phyloP scores from a whole-genome alignment of 2,329 filamentous ascomycete genomes.

The Colletotrichum magnum region DNA sequence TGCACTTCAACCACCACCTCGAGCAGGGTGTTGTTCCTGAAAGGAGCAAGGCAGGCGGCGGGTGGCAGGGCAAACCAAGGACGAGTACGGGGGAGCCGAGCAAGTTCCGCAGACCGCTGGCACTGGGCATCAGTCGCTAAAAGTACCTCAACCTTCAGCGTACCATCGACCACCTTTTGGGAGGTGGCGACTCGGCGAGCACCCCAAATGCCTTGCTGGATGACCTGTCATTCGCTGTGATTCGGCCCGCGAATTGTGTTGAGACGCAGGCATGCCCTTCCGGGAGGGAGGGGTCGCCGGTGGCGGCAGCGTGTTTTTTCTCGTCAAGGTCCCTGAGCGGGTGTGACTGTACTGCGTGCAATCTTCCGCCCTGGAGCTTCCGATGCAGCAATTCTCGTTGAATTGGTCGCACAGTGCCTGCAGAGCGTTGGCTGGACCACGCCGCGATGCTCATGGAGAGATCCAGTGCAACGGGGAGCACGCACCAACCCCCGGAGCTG shows the following conservation, averaged over 20 bases:
- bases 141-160: conserved; percentile 32
- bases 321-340: conserved; percentile 5
- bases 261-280: conserved; percentile 21
- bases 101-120: neutral
- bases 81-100: conserved; percentile 29
- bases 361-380: conserved; percentile 13
- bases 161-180: conserved; percentile 29
- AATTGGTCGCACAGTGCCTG: conserved; percentile 32
- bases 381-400: conserved; percentile 40
- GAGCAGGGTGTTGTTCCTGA: conserved; percentile 11
- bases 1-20: conserved; percentile 1
- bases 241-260: conserved; percentile 29
- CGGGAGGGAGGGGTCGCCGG: conserved; percentile 6
- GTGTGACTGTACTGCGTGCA: too few species aligned
- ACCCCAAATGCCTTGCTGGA: conserved; percentile 8
- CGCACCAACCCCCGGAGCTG: neutral
- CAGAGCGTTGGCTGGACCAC: neutral
- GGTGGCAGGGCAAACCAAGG: neutral
- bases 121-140: conserved; percentile 15
- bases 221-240: conserved; percentile 10
- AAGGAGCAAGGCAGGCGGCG: conserved; percentile 19
- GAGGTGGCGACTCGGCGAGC: conserved; percentile 24
- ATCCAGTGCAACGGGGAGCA: neutral
- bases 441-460: neutral
- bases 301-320: conserved; percentile 33